phyloP scores from a whole-genome alignment of 2,329 filamentous ascomycete species.

The Alternaria incomplexa region DNA sequence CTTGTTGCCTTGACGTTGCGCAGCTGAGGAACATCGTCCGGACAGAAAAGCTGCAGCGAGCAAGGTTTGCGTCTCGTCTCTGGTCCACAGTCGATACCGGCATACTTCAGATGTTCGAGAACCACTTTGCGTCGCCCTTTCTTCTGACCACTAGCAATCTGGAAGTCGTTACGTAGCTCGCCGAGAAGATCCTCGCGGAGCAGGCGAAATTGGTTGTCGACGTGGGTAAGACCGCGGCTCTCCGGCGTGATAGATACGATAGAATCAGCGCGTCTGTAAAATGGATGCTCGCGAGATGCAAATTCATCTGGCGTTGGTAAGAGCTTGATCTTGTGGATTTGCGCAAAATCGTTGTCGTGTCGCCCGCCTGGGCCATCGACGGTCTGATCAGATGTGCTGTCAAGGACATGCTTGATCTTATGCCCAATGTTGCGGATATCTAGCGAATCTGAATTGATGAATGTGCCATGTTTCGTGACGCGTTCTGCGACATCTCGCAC shows the following conservation, averaged over 20 bases:
- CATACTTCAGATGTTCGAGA: conserved; percentile 51
- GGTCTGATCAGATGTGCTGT: conserved; percentile 58
- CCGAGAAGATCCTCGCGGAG: conserved; percentile 74
- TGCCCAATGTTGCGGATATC: conserved; percentile 62
- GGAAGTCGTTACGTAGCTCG: conserved; percentile 68
- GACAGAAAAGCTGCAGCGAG: conserved; percentile 52
- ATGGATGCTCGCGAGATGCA: conserved; percentile 57
- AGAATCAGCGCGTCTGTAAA: conserved; percentile 61
- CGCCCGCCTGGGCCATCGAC: conserved; percentile 64
- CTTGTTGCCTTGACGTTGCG: conserved; percentile 22
- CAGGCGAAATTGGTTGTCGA: conserved; percentile 76
- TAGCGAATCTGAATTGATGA: conserved; percentile 51
- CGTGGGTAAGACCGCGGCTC: conserved; percentile 56
- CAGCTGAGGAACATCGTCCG: conserved; percentile 56
- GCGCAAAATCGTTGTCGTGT: conserved; percentile 73
- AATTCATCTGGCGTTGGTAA: conserved; percentile 72
- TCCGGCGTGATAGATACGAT: conserved; percentile 51
- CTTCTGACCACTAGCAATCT: conserved; percentile 58
- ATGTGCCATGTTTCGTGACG: conserved; percentile 23
- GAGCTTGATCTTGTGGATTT: conserved; percentile 68
- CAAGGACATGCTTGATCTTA: conserved; percentile 55
- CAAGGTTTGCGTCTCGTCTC: conserved; percentile 37
- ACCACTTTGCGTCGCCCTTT: conserved; percentile 51
- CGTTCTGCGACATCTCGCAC: conserved; percentile 32
- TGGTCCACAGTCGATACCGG: conserved; percentile 47